Base-by-base conservation (phyloP, 495 filamentous ascomycete species). In the Aspergillus sclerotioniger region DNA sequence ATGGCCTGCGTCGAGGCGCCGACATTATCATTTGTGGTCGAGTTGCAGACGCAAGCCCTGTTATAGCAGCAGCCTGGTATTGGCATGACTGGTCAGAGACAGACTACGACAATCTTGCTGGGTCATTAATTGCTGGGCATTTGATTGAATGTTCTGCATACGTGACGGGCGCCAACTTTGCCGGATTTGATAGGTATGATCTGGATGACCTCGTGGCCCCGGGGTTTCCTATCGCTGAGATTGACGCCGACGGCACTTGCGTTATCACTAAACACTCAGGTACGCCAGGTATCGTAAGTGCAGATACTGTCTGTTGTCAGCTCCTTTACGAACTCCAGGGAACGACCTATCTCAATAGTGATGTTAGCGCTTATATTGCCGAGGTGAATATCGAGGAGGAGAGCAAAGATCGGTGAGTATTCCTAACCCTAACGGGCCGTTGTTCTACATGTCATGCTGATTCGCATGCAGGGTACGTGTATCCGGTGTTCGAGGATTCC, bases 301-400 rank as follows among this genome's bases (percentile, higher is more conserved):
- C 50, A n/a, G 78, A 76, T 13, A 83, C 79, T 0, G 67, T 80
- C n/a, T 75, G 72, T 15, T 75, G 67, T 45, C 79, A 84, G 54
- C 67, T 84, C 6, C 57, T 85, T 19, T 86, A 86, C 58, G 82
- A 86, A 63, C 68, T 84, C 19, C 82, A 84, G 54, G 82, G 83
- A 0, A 73, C 67, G 15, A 61, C 71, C 20, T 83, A 84, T 51
- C 65, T 80, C 20, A 82, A 85, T 62, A 72, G 67, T 33, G 79
- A 83, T 64, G 82, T 86, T 6, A 76, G 63, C 28, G 82, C 80
- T 7, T 51, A 74, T 45, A 61, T 85, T 13, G 67, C 67, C 7
- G 49, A 78, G 33, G 63, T 81, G 25, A 28, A 58, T 1, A 63
- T 84, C 19, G 67, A 70, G 32, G 62, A 78, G 21, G 44, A 2